Evolutionary conservation across 192 early-diverging fungal genomes (phyloP), one percentile per base, ranked within the genome.

Genomic region (Coemansia sp.): DNA sequence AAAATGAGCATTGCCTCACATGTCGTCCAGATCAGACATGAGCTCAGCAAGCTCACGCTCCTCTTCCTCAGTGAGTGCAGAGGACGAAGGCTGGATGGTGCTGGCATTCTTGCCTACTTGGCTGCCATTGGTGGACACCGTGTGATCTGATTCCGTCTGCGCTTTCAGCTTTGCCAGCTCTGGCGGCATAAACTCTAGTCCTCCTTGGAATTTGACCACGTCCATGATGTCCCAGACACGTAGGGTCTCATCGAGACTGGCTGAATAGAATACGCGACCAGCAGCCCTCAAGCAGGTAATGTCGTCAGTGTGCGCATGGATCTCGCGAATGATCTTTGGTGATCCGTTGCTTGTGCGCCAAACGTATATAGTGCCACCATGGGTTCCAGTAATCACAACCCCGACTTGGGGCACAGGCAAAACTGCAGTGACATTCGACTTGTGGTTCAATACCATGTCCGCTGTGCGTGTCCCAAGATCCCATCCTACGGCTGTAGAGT

Each of bases 251-350:
- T 99, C 96, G 32, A 97, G 72, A 0, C 92, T 90, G 17, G 85
- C 89, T 14, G 91, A 90, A 71, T 91, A 93, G 15, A 97, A 75
- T 4, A 73, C 83, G 5, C 84, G 73, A 8, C 91, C 90, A 38
- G 74, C 52, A 3, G 85, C 67, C 1, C 73, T 73, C 65, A 97
- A 73, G 49, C 84, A 79, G 0, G 89, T 86, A 2, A 99, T 88
- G 70, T 96, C 95, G 67, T 93, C 94, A 62, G 90, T 95, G 66
- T 99, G 96, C 5, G 90, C 93, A 33, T 89, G 85, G 34, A 99
- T 87, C 14, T 84, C 81, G 23, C 85, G 83, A n/a, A 94, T 79
- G 13, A 91, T 66, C 50, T 56, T 48, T 25, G 76, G 70, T 9
- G 61, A 8, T 3, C 70, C 67, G 29, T 61, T 54, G 65, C 34